Evolutionary conservation across 768 basidiomycete species (phyloP).

Genomic region (Leccinum subtestaceum): DNA sequence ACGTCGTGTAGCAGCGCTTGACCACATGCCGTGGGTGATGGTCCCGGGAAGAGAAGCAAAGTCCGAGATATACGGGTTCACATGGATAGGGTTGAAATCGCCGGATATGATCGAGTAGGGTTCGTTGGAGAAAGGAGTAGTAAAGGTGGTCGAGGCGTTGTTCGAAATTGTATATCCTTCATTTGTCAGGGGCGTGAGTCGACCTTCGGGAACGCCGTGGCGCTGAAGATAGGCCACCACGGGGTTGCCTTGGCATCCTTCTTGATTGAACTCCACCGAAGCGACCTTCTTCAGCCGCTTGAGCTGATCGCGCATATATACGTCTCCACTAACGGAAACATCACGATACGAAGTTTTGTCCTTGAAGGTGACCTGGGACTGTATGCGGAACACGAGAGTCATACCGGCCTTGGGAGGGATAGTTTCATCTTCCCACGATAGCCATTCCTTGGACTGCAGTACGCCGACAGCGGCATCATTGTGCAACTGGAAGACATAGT

Average conservation of each 20-base stretch:
- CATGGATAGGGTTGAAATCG: conserved; percentile 98
- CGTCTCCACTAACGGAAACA: conserved; percentile 78
- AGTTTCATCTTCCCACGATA: conserved; percentile 87
- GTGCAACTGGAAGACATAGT: conserved; percentile 75
- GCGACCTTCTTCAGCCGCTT: conserved; percentile 89
- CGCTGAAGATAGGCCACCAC: conserved; percentile 91
- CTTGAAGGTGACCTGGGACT: conserved; percentile 86
- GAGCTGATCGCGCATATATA: conserved; percentile 85
- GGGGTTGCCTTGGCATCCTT: conserved; percentile 89
- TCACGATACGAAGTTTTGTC: conserved; percentile 82
- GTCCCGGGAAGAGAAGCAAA: conserved; percentile 91
- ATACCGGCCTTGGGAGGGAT: conserved; percentile 77
- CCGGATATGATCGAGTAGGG: conserved; percentile 95
- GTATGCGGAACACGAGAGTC: conserved; percentile 84
- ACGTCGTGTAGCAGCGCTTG: conserved; percentile 89
- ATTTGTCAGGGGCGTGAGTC: conserved; percentile 71
- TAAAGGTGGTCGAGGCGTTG: conserved; percentile 63
- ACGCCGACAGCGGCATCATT: conserved; percentile 85
- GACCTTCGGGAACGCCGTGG: conserved; percentile 77
- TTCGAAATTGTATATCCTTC: conserved; percentile 85
- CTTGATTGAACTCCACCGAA: conserved; percentile 80
- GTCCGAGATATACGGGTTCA: conserved; percentile 97
- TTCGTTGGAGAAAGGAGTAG: conserved; percentile 87
- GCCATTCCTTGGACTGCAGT: conserved; percentile 95
- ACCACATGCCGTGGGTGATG: conserved; percentile 98